These are phyloP conservation scores for Amphibolis antarctica DNA, from an alignment of 106 monocot species.

Conservation along the genomic window DNA sequence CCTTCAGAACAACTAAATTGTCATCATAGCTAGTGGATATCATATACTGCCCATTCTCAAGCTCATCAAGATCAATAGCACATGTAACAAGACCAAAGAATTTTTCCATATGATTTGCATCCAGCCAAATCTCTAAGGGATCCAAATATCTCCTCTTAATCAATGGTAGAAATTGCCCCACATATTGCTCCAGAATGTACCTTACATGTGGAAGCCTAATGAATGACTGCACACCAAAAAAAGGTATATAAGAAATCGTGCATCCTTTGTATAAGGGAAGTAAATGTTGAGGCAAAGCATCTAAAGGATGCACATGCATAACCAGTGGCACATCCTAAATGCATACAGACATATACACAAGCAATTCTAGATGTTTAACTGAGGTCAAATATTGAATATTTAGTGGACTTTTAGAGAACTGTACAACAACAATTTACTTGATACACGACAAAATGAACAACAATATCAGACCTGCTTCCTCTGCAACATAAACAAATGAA, in stretches of 20 bases:
- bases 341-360: no score
- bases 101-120: conserved; percentile 43
- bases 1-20: conserved; percentile 52
- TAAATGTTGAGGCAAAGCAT: no score
- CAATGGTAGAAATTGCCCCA: conserved; percentile 58
- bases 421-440: no score
- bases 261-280: no score
- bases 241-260: neutral
- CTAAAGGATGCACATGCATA: no score
- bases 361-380: no score
- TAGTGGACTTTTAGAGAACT: no score
- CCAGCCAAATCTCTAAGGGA: conserved; percentile 37
- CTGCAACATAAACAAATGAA: no score
- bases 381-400: no score
- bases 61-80: conserved; percentile 67
- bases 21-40: conserved; percentile 77
- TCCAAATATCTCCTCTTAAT: conserved; percentile 51
- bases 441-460: no score
- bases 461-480: no score
- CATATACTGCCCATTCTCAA: conserved; percentile 90
- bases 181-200: conserved; percentile 50
- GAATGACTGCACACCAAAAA: conserved; percentile 44
- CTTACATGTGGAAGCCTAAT: conserved; percentile 67
- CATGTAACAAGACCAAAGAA: conserved; percentile 69
- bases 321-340: no score